Base-by-base conservation (phyloP, 2,329 filamentous ascomycete genomes). In the Aspergillus terreus region DNA sequence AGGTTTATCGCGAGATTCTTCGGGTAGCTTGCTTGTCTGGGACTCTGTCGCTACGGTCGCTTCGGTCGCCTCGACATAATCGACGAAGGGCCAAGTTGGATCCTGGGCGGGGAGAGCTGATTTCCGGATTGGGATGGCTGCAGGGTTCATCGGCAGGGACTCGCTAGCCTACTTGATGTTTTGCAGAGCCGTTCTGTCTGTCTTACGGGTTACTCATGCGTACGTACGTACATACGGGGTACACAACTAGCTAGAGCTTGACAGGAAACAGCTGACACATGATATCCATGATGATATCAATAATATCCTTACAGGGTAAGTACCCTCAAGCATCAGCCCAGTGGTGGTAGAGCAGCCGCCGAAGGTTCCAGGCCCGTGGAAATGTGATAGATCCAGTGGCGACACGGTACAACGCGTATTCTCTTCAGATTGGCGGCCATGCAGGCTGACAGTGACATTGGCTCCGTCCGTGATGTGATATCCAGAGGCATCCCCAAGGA, bases 371-470 rank as follows among this genome's bases (percentile, higher is more conserved):
- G 55, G 46, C 50, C 50, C 44, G 38, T 46, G 49, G 50, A 50
- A 57, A 58, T 57, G 54, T 58, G 56, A 58, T 53, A 51, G 46
- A 42, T 58, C 56, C 33, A 58, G 51, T 52, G 52, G 48, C 46
- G 46, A 47, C n/a, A 5, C 46, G 21, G n/a, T 12, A 23, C 47
- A 44, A 36, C 35, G 48, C 47, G 27, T 17, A 15, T 42, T 7
- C 6, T 36, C 4, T 9, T 36, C 33, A 33, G 23, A 40, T 45
- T 44, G 41, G 47, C 12, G 23, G 42, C 40, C 19, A 6, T 30
- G 27, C 27, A 7, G 3, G 27, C 27, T 30, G 27, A 30, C 27
- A 9, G 10, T 30, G 27, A 30, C 27, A 30, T 30, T 7, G 27
- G 27, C 27, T 7, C 27, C 27, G 27, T 30, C 27, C 27, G 27